Evolutionary conservation across 257 asterid genomes (phyloP).

Genomic region (Oldenlandia corymbosa): DNA sequence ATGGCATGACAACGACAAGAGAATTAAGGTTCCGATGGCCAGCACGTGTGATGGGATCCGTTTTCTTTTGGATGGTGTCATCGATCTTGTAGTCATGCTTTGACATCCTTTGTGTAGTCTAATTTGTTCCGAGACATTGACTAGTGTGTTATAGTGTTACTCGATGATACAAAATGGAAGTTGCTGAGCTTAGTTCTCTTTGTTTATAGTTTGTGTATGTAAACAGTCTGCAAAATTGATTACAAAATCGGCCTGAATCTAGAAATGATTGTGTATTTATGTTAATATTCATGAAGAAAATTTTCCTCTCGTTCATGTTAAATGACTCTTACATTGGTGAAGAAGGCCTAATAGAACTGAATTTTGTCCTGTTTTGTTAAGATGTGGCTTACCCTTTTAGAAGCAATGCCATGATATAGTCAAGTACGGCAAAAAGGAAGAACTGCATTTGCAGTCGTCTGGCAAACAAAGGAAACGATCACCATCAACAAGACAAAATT

Average conservation of each 20-base stretch:
- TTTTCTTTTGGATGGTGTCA: neutral
- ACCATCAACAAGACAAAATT: too few relatives aligned
- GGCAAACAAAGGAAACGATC: too few relatives aligned
- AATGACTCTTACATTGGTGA: too few relatives aligned
- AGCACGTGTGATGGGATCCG: neutral
- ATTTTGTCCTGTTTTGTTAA: too few relatives aligned
- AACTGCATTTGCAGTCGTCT: too few relatives aligned
- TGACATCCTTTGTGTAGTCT: slow-evolving; percentile 9
- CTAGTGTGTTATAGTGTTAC: neutral
- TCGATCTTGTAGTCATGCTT: neutral
- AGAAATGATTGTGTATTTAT: neutral
- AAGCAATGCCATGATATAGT: too few relatives aligned
- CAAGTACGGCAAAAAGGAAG: too few relatives aligned
- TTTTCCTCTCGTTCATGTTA: too few relatives aligned
- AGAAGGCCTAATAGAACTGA: too few relatives aligned
- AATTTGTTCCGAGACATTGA: neutral
- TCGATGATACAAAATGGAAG: neutral
- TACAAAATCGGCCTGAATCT: neutral
- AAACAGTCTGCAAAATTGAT: neutral
- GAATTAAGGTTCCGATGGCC: neutral
- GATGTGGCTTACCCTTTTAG: too few relatives aligned
- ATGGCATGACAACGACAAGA: neutral
- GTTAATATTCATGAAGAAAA: neutral
- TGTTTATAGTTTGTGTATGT: slow-evolving; percentile 15
- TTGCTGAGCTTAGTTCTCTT: neutral